Percentiles rank a stretch among this genome's conserved stretches.
Conservation (phyloP, 805 yeast species). For the Candida sanyiensis region DNA sequence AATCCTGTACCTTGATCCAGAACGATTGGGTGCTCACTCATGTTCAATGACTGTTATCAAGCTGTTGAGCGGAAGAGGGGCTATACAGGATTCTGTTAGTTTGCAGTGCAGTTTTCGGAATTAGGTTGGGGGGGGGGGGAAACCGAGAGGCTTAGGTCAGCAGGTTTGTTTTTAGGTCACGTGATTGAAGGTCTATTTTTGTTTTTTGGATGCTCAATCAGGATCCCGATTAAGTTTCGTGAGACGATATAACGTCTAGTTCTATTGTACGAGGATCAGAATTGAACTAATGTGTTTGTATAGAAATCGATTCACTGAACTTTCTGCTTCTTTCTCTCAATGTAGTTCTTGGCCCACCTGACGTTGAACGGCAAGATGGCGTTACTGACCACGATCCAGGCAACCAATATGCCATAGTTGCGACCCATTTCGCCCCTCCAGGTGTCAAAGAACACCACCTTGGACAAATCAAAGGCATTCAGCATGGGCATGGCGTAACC, state of each 20-base stretch:
- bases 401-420: slow-evolving; percentile 46
- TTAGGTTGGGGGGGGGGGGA: too few relatives aligned
- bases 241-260: too few relatives aligned
- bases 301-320: too few relatives aligned
- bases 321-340: slow-evolving; percentile 2
- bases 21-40: slow-evolving; percentile 40
- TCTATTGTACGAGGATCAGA: too few relatives aligned
- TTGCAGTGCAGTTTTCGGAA: background rate
- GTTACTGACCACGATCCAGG: slow-evolving; percentile 47
- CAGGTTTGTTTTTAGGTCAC: too few relatives aligned
- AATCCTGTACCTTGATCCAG: slow-evolving; percentile 99
- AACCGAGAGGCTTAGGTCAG: too few relatives aligned
- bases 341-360: slow-evolving; percentile 12
- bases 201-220: too few relatives aligned
- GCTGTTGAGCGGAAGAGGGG: too few relatives aligned
- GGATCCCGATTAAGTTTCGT: too few relatives aligned
- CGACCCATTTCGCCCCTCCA: slow-evolving; percentile 48
- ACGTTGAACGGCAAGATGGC: slow-evolving; percentile 32
- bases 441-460: slow-evolving; percentile 49
- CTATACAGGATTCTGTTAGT: background rate
- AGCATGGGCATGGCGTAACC: slow-evolving; percentile 62
- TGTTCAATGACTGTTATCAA: slow-evolving; percentile 8
- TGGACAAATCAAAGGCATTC: slow-evolving; percentile 49
- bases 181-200: too few relatives aligned
- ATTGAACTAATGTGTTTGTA: too few relatives aligned